A percentile compares a stretch with the other conserved stretches of the same genome.
These are phyloP conservation scores for Fraxinus angustifolia DNA, from an alignment of 305 asterid species.

Conservation along the genomic window DNA sequence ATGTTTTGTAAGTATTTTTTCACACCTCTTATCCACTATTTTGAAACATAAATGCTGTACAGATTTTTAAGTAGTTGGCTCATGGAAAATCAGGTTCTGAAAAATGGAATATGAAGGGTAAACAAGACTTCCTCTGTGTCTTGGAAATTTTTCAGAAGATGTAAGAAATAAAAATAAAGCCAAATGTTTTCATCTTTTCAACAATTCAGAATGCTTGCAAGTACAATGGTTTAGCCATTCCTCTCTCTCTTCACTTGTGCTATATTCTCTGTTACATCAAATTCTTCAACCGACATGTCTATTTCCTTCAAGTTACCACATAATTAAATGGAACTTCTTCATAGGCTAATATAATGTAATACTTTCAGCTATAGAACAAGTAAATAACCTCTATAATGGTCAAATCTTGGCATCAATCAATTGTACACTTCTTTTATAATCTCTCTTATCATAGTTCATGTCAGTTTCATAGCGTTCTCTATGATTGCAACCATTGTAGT, in stretches of 20 bases:
- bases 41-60: too few species aligned
- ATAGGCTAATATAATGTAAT: background rate
- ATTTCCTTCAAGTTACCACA: too few species aligned
- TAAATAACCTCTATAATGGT: background rate
- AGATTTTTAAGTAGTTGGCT: constrained; percentile 64
- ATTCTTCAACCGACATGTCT: too few species aligned
- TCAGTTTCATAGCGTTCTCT: constrained; percentile 4
- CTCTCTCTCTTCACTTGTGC: too few species aligned
- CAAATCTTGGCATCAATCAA: background rate
- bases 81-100: constrained; percentile 37
- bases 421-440: background rate
- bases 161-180: constrained; percentile 89
- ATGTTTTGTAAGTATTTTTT: too few species aligned
- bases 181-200: constrained; percentile 90
- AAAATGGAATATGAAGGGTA: constrained; percentile 35
- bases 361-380: background rate
- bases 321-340: background rate
- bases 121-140: constrained; percentile 61
- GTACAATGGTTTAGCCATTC: too few species aligned
- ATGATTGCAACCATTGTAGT: constrained; percentile 67
- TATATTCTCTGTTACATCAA: too few species aligned
- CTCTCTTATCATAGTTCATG: background rate
- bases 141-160: constrained; percentile 71
- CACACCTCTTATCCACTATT: too few species aligned
- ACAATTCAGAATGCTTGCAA: constrained; percentile 53